Conservation (phyloP, 345 rosid species). For the Linum usitatissimum region DNA sequence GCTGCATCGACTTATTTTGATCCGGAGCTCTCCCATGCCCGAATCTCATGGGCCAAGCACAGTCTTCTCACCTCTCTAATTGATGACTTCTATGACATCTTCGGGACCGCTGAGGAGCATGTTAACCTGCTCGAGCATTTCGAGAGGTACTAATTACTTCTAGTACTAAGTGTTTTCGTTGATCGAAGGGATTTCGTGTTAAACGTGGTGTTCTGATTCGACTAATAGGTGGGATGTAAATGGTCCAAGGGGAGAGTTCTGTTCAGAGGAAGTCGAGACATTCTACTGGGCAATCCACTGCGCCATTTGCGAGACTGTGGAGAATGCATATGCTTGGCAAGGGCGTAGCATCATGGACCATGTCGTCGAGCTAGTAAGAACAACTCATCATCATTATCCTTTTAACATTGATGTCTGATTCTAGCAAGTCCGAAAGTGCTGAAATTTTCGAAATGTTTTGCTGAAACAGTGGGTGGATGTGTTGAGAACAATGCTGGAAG, state of each 20-base stretch:
- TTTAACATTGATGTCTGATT: no score
- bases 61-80: neutral
- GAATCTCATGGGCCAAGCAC: neutral
- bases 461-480: constrained; percentile 75
- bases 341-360: neutral
- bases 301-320: neutral
- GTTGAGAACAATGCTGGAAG: constrained; percentile 52
- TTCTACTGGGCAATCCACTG: neutral
- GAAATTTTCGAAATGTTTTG: no score
- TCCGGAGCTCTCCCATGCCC: neutral
- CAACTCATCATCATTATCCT: no score
- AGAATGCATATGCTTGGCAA: neutral
- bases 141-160: neutral
- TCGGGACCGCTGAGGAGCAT: neutral
- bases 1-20: neutral
- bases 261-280: neutral
- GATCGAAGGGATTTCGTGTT: neutral
- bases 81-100: neutral
- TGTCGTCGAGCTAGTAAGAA: neutral
- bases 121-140: neutral
- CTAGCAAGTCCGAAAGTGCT: no score
- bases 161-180: neutral
- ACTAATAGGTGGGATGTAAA: neutral
- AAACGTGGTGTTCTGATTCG: neutral
- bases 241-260: neutral